Evolutionary conservation across 306 rosid species (phyloP), one percentile per base, ranked within the genome.

Genomic region (Mimosa bimucronata): DNA sequence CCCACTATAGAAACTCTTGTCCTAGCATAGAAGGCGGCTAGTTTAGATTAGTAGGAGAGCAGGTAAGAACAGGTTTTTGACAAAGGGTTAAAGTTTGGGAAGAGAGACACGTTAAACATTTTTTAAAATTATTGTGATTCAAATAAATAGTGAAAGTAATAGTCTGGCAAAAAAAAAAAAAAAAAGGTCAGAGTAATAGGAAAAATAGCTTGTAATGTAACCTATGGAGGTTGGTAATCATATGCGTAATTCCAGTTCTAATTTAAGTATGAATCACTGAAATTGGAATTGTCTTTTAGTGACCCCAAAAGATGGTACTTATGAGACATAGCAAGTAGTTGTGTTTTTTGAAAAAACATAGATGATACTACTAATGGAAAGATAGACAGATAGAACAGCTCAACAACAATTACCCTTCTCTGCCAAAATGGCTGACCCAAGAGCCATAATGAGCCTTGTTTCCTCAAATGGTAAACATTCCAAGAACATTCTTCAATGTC

Each of bases 371-470:
- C 1, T 14, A 41, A 30, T 41, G 69, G 78, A 37, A 57, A 57
- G 38, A 9, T 2, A 14, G 68, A 57, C 21, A 71, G 4, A 45
- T 0, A 45, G 11, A 28, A 3, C 21, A 16, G 9, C 23, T 16
- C 76, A 13, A 15, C 40, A 16, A 44, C 75, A 26, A 6, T 25
- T 45, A 45, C 16, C 75, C 61, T 30, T 71, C 42, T 46, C 16
- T 16, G 37, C 50, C 60, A 80, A 50, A 50, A 48, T 64, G 78
- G 44, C 67, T 50, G 3, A 64, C 9, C 74, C 40, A 30, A 6
- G 21, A 13, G 18, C 26, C 16, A 26, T 26, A 13, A 9, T 53
- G 60, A 53, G 37, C 50, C 71, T 31, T 19, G 29, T 28, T 66
- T 25, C 61, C 50, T 9, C 28, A 66, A 74, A 80, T 46, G 75